Percentiles rank a stretch among this genome's conserved stretches.
Evolutionary conservation across 2,329 filamentous ascomycete species (phyloP).

Genomic region (Cladobotryum protrusum): DNA sequence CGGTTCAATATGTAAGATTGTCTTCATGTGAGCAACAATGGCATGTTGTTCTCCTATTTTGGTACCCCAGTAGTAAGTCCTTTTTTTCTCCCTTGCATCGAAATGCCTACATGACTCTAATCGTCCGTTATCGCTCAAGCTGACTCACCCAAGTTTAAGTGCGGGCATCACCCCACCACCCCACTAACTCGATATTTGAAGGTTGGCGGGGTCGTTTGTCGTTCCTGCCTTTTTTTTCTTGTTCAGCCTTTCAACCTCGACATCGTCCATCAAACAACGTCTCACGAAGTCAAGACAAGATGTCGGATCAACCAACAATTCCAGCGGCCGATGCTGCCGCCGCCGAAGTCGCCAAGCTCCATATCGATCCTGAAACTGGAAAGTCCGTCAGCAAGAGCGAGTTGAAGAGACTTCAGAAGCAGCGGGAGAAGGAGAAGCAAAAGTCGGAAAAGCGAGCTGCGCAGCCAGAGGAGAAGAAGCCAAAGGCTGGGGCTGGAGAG

Average conservation of each 20-base stretch:
- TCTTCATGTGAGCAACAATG: no score
- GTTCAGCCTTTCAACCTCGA: background rate
- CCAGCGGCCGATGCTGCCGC: constrained; percentile 28
- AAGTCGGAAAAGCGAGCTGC: constrained; percentile 78
- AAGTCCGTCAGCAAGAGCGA: constrained; percentile 79
- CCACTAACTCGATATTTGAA: no score
- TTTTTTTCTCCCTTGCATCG: no score
- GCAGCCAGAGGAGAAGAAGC: constrained; percentile 9
- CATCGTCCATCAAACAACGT: background rate
- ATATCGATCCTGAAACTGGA: constrained; percentile 88
- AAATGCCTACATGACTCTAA: no score
- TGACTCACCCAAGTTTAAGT: no score
- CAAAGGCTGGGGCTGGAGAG: constrained; percentile 47
- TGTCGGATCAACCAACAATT: constrained; percentile 25
- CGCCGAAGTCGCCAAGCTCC: constrained; percentile 61
- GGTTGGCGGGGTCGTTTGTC: no score
- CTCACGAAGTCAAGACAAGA: background rate
- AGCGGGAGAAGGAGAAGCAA: constrained; percentile 76
- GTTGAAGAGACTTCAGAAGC: constrained; percentile 94
- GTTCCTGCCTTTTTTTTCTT: no score
- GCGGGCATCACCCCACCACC: no score
- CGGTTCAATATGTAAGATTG: no score
- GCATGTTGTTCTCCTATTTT: no score
- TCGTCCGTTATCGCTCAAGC: no score
- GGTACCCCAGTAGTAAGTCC: no score